phyloP scores from a whole-genome alignment of 2,329 filamentous ascomycete species.

The Paracorniculantispora psalliotae region DNA sequence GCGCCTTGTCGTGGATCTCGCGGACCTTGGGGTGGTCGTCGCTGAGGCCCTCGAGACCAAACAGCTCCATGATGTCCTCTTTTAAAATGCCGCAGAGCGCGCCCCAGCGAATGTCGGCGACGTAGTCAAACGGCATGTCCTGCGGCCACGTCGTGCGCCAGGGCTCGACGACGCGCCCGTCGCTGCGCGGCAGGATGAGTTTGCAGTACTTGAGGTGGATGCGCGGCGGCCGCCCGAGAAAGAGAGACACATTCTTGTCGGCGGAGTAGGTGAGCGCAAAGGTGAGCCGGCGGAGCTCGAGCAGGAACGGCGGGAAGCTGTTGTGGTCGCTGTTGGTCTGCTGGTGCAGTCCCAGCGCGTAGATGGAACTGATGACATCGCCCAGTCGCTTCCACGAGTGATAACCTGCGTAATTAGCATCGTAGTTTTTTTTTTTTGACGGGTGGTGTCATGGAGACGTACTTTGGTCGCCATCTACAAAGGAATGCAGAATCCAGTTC shows the following conservation, averaged over 20 bases:
- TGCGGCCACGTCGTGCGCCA: slow-evolving; percentile 8
- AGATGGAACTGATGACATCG: slow-evolving; percentile 40
- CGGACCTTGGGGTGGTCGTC: slow-evolving; percentile 8
- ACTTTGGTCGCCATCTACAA: slow-evolving; percentile 41
- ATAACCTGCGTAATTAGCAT: slow-evolving; percentile 30
- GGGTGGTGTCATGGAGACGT: too few species aligned
- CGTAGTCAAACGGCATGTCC: slow-evolving; percentile 13
- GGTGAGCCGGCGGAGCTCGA: slow-evolving; percentile 33
- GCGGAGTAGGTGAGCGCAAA: slow-evolving; percentile 40
- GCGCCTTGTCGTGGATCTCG: slow-evolving; percentile 4
- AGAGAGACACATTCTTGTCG: slow-evolving; percentile 44
- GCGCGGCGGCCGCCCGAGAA: slow-evolving; percentile 44
- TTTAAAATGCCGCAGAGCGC: slow-evolving; percentile 10
- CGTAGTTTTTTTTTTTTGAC: background rate
- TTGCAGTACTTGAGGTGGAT: slow-evolving; percentile 39
- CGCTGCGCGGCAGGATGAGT: slow-evolving; percentile 22
- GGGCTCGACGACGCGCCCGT: background rate
- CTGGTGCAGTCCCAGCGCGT: slow-evolving; percentile 43
- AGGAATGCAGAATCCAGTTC: slow-evolving; percentile 40
- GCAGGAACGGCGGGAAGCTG: slow-evolving; percentile 33
- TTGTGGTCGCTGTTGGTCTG: slow-evolving; percentile 19
- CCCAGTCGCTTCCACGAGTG: slow-evolving; percentile 42
- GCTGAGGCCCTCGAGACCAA: background rate
- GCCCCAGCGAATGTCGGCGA: slow-evolving; percentile 14
- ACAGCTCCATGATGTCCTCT: slow-evolving; percentile 13